Percentiles rank a stretch among this genome's conserved stretches.
phyloP scores from a whole-genome alignment of 164 flowering plant genomes.

The Vitis rupestris region DNA sequence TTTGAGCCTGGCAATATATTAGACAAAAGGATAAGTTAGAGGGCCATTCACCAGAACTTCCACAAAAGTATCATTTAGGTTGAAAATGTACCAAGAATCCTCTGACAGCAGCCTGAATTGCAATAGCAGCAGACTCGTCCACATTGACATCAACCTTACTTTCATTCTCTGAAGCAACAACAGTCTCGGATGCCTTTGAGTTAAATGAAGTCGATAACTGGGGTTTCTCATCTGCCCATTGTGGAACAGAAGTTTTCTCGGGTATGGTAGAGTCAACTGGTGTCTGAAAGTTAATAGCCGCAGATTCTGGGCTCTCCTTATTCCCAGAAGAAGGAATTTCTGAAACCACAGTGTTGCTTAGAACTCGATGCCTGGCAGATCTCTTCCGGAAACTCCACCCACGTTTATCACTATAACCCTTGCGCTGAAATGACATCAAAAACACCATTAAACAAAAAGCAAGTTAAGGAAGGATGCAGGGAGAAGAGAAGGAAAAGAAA shows the following conservation, averaged over 20 bases:
- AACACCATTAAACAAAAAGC: slow-evolving; percentile 1
- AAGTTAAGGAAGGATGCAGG: neutral
- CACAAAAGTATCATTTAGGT: neutral
- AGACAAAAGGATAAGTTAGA: slow-evolving; percentile 4
- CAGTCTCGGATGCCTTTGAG: slow-evolving; percentile 28
- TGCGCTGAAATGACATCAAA: slow-evolving; percentile 39
- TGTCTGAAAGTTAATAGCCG: slow-evolving; percentile 25
- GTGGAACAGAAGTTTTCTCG: slow-evolving; percentile 45
- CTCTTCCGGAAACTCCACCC: slow-evolving; percentile 94
- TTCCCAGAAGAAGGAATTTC: slow-evolving; percentile 47
- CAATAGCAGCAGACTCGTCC: slow-evolving; percentile 54
- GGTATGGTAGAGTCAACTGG: slow-evolving; percentile 31
- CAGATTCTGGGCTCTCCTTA: slow-evolving; percentile 53
- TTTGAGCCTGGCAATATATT: slow-evolving; percentile 54
- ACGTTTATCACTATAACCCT: slow-evolving; percentile 61
- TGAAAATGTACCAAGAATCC: slow-evolving; percentile 60
- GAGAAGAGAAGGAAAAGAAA: no score
- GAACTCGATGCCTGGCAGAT: slow-evolving; percentile 77
- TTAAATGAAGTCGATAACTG: slow-evolving; percentile 22
- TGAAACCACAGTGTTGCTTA: slow-evolving; percentile 60
- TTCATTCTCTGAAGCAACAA: slow-evolving; percentile 21
- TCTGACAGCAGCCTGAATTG: slow-evolving; percentile 73
- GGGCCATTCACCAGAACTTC: slow-evolving; percentile 6
- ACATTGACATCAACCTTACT: slow-evolving; percentile 18
- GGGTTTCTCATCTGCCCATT: slow-evolving; percentile 45